Evolutionary conservation across 768 basidiomycete species (phyloP), one percentile per base, ranked within the genome.

Genomic region (Tricholoma matsutake): DNA sequence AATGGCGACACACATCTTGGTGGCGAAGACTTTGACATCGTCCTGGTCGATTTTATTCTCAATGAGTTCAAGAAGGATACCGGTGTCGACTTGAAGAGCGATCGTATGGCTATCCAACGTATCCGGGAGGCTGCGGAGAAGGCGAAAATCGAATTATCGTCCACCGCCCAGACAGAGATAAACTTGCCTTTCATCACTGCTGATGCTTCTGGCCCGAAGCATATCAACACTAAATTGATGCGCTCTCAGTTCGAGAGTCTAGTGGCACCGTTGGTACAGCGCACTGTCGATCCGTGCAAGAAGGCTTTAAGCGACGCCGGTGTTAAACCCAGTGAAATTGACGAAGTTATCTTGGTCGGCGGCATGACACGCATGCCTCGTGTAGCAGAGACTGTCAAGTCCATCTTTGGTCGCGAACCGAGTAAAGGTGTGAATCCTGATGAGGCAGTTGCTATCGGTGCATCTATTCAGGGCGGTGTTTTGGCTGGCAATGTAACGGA

Each of bases 341-440:
- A 96, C 75, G 97, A 98, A 67, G 95, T 99, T 61, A 97, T 99
- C 69, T 85, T 99, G 28, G 97, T 99, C 54, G 97, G 97, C 75
- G 97, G 97, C 69, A 98, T 98, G 95, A 89, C 89, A 51, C 94
- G 97, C 69, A 98, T 98, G 96, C 97, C 97, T 53, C 86, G 86
- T 69, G 96, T 99, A 34, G 83, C 83, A 22, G 96, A 98, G 61
- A 96, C 94, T 4, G 97, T 99, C 71, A 96, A 96, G 83, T 70
- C 73, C 14, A 84, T 97, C 71, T 99, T 99, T 71, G 96, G 96
- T 57, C 91, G 94, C 53, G 97, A 99, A 20, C 96, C 97, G 20
- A 91, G 87, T 77, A 99, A 98, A 83, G 96, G 96, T 75, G 96
- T 98, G 69, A 99, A 99, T 83, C 97, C 97, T 56, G 97, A 99